Base-by-base conservation (phyloP, 1,139 yeast genomes). In the Magnusiomyces suaveolens region DNA sequence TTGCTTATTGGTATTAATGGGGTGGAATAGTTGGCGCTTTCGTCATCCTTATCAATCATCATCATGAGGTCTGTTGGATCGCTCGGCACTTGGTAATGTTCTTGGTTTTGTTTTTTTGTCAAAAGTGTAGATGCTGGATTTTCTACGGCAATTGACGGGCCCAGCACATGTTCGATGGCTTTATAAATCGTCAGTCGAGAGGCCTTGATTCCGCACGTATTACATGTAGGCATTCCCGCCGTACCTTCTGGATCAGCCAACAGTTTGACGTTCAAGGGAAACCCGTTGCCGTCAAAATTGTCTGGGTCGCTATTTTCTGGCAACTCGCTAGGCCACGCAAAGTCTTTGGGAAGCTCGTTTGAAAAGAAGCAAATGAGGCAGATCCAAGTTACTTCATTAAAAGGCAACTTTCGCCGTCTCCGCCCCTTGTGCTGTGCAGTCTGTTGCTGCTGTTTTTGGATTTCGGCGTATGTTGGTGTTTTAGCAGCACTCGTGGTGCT, bases 281-380 rank as follows among this genome's bases (percentile, higher is more conserved):
- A 36, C 8, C 24, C 32, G 20, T n/a, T 16, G n/a, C n/a, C n/a
- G n/a, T n/a, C n/a, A n/a, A n/a, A n/a, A n/a, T n/a, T n/a, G n/a
- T n/a, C n/a, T n/a, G n/a, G n/a, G n/a, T n/a, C n/a, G n/a, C n/a
- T n/a, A n/a, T n/a, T n/a, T n/a, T n/a, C n/a, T n/a, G n/a, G n/a
- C 20, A 20, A 18, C 26, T 23, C 50, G 8, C 32, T 21, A 12
- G 50, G 43, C 50, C 50, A 47, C 41, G 32, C 50, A 52, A 52
- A 66, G 18, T 68, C 70, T 1, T 71, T 62, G 1, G 69, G 64
- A 2, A 80, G 66, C 29, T 73, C 73, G 64, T 89, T 89, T 26
- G 83, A 75, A 62, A 76, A 84, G 46, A 83, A 83, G 67, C 97
- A 90, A 2, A 90, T 89, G 14, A 86, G 83, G 67, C 97, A 90